Evolutionary conservation across 2,329 filamentous ascomycete genomes (phyloP).

Genomic region (Cryphonectria nitschkei): DNA sequence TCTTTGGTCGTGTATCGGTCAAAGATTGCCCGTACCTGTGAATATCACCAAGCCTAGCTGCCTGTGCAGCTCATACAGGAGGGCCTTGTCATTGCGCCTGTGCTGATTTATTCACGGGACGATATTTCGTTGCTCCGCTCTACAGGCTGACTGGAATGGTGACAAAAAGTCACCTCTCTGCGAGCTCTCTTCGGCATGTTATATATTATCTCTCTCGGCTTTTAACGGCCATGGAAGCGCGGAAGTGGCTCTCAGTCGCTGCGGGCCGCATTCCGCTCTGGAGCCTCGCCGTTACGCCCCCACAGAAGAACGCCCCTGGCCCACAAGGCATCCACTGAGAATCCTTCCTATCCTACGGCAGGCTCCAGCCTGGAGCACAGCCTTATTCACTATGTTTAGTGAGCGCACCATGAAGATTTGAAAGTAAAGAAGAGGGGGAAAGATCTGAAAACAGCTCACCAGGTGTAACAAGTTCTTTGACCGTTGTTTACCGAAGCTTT

Average conservation of each 20-base stretch:
- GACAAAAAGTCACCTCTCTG: background rate
- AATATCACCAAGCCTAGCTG: background rate
- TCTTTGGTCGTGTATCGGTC: background rate
- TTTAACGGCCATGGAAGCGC: background rate
- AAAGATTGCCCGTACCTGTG: background rate
- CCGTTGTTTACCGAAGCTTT: constrained; percentile 12
- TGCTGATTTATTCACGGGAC: background rate
- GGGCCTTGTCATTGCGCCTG: background rate
- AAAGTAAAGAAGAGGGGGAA: background rate
- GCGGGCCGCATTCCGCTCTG: constrained; percentile 5
- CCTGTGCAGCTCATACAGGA: background rate
- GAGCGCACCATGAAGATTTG: background rate
- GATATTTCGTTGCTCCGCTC: background rate
- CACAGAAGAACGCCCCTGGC: background rate
- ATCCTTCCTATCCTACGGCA: background rate
- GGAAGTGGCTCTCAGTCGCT: constrained; percentile 9
- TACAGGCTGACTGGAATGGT: background rate
- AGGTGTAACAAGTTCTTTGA: background rate
- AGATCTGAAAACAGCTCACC: background rate
- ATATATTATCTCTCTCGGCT: constrained; percentile 5
- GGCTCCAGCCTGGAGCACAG: background rate
- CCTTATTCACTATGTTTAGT: background rate
- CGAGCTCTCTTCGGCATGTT: background rate
- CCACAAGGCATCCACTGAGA: background rate
- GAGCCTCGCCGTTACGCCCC: background rate